Conservation (phyloP, 805 yeast species). For the Ogataea nonfermentans region DNA sequence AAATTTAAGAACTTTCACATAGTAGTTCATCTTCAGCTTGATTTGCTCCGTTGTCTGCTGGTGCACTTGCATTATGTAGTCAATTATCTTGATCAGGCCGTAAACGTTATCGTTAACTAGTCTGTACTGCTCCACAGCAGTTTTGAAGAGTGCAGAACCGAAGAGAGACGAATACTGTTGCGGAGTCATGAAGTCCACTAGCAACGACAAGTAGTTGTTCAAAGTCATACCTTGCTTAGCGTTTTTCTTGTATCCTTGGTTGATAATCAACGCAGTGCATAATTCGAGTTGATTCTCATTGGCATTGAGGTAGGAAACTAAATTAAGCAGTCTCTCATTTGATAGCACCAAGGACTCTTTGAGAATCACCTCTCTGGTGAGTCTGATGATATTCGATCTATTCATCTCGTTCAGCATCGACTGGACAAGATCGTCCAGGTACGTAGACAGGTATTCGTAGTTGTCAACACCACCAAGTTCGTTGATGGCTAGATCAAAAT, state of each 20-base stretch:
- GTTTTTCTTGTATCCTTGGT: slow-evolving; percentile 34
- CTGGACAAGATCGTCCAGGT: slow-evolving; percentile 25
- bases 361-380: slow-evolving; percentile 30
- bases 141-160: slow-evolving; percentile 28
- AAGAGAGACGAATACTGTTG: slow-evolving; percentile 19
- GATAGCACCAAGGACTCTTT: slow-evolving; percentile 29
- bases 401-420: slow-evolving; percentile 21
- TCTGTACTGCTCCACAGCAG: slow-evolving; percentile 34
- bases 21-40: slow-evolving; percentile 29
- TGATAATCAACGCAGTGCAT: slow-evolving; percentile 26
- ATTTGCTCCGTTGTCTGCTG: slow-evolving; percentile 7
- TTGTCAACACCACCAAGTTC: slow-evolving; percentile 16
- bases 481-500: slow-evolving; percentile 28
- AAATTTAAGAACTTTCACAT: slow-evolving; percentile 28
- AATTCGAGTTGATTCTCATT: slow-evolving; percentile 18
- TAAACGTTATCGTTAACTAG: slow-evolving; percentile 34
- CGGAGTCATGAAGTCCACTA: slow-evolving; percentile 29
- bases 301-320: slow-evolving; percentile 27
- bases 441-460: slow-evolving; percentile 17
- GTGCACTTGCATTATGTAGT: slow-evolving; percentile 7
- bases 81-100: slow-evolving; percentile 33
- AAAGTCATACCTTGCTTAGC: slow-evolving; percentile 13
- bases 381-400: slow-evolving; percentile 27
- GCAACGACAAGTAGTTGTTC: slow-evolving; percentile 32
- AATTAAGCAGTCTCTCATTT: slow-evolving; percentile 22